phyloP scores from a whole-genome alignment of 2,329 filamentous ascomycete genomes.

The Mycocentrospora acerina region DNA sequence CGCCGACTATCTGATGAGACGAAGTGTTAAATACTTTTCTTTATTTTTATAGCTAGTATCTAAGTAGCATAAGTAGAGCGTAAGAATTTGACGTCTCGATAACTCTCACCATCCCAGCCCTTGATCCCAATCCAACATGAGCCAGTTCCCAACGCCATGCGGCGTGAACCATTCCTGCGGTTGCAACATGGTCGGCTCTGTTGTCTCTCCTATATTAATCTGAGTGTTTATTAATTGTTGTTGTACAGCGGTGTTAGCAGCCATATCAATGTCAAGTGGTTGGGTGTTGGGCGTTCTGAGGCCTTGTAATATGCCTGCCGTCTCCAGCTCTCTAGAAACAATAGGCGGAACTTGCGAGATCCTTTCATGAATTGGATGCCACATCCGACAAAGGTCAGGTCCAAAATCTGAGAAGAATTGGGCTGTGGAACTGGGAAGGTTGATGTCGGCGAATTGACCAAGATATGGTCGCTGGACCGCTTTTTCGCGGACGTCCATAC shows the following conservation, averaged over 20 bases:
- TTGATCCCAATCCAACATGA: slow-evolving; percentile 39
- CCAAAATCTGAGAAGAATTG: slow-evolving; percentile 37
- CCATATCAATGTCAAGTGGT: slow-evolving; percentile 21
- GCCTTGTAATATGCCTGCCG: slow-evolving; percentile 34
- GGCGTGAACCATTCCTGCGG: slow-evolving; percentile 32
- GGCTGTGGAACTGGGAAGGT: slow-evolving; percentile 22
- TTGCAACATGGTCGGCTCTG: slow-evolving; percentile 34
- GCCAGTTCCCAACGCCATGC: slow-evolving; percentile 35
- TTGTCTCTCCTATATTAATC: slow-evolving; percentile 7
- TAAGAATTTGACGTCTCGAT: too few species aligned
- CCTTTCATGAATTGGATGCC: slow-evolving; percentile 25
- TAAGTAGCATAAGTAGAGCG: too few species aligned
- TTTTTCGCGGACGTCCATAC: slow-evolving; percentile 36
- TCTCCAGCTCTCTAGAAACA: slow-evolving; percentile 30
- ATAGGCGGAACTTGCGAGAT: slow-evolving; percentile 20
- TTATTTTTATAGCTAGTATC: too few species aligned
- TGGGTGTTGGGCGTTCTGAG: slow-evolving; percentile 27
- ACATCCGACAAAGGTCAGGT: slow-evolving; percentile 35
- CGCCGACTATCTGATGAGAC: too few species aligned
- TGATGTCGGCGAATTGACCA: slow-evolving; percentile 30
- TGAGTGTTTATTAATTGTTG: slow-evolving; percentile 22
- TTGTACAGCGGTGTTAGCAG: slow-evolving; percentile 10
- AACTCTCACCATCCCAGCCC: slow-evolving; percentile 22
- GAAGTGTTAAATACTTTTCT: too few species aligned
- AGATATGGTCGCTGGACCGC: slow-evolving; percentile 27